phyloP scores from a whole-genome alignment of 345 rosid genomes.

The Corymbia maculata region DNA sequence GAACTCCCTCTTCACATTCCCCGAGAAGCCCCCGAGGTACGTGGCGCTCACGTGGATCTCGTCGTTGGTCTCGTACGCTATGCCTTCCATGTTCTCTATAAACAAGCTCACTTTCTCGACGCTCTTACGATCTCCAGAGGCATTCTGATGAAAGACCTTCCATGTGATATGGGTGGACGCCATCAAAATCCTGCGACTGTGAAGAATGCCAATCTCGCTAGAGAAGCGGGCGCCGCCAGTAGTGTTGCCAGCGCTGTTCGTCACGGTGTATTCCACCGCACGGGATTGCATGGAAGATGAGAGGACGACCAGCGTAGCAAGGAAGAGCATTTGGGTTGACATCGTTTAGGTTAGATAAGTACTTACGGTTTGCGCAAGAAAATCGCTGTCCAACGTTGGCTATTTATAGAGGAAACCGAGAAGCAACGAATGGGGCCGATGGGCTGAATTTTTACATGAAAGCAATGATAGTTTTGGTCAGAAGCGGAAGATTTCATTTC shows the following conservation, averaged over 20 bases:
- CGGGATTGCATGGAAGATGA: background rate
- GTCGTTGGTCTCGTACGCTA: constrained; percentile 10
- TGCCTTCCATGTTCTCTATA: constrained; percentile 19
- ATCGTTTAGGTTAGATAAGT: background rate
- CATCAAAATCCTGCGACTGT: constrained; percentile 8
- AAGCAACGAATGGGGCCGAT: background rate
- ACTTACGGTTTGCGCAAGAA: background rate
- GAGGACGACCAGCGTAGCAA: background rate
- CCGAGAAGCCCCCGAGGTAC: constrained; percentile 16
- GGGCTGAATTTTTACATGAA: background rate
- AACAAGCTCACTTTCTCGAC: constrained; percentile 18
- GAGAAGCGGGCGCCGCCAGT: constrained; percentile 15
- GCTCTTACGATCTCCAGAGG: constrained; percentile 11
- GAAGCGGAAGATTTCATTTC: background rate
- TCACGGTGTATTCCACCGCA: constrained; percentile 26
- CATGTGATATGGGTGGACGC: constrained; percentile 26
- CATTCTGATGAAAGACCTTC: constrained; percentile 17
- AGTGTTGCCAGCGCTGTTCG: constrained; percentile 14
- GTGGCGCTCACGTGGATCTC: constrained; percentile 31
- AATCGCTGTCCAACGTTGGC: background rate
- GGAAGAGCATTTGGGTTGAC: background rate
- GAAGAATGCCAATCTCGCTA: constrained; percentile 10
- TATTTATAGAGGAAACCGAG: background rate
- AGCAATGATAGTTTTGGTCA: background rate
- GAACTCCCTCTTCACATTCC: constrained; percentile 35